Evolutionary conservation across 2,329 filamentous ascomycete species (phyloP).

Genomic region (Exophiala alcalophila): DNA sequence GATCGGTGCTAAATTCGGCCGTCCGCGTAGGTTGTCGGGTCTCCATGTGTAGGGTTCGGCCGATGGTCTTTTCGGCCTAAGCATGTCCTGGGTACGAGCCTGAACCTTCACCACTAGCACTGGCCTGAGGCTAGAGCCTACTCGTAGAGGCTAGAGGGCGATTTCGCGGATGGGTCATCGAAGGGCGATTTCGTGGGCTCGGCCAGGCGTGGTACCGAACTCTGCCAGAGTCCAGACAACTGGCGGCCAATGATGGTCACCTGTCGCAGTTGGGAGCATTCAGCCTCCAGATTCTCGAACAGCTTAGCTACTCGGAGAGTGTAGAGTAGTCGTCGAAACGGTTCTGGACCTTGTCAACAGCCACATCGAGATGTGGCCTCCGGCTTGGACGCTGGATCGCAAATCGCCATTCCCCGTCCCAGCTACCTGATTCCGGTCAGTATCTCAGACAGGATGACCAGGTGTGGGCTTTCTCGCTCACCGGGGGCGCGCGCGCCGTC

Average conservation of each 20-base stretch:
- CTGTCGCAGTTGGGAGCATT: conserved; percentile 1
- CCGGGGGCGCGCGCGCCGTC: background rate
- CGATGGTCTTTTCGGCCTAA: too few relatives aligned
- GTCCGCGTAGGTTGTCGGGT: conserved; percentile 6
- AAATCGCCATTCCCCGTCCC: conserved; percentile 5
- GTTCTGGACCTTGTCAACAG: conserved; percentile 13
- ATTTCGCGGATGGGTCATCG: too few relatives aligned
- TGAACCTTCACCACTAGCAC: too few relatives aligned
- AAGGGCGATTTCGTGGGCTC: too few relatives aligned
- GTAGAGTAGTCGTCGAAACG: too few relatives aligned
- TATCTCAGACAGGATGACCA: too few relatives aligned
- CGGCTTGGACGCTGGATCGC: conserved; percentile 1
- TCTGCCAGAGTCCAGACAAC: conserved; percentile 3
- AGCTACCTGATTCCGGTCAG: conserved; percentile 7
- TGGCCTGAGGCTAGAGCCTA: too few relatives aligned
- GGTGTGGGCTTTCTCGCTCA: background rate
- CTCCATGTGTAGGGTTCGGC: conserved; percentile 14
- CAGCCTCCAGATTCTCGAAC: conserved; percentile 1
- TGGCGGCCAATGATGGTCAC: conserved; percentile 4
- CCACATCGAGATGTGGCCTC: conserved; percentile 9
- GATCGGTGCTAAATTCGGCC: conserved; percentile 16
- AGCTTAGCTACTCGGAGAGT: too few relatives aligned
- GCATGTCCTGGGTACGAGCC: too few relatives aligned
- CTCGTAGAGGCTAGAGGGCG: too few relatives aligned
- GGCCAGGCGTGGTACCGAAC: too few relatives aligned